Evolutionary conservation across 2,329 filamentous ascomycete species (phyloP).

Genomic region (Neonectria neomacrospora): DNA sequence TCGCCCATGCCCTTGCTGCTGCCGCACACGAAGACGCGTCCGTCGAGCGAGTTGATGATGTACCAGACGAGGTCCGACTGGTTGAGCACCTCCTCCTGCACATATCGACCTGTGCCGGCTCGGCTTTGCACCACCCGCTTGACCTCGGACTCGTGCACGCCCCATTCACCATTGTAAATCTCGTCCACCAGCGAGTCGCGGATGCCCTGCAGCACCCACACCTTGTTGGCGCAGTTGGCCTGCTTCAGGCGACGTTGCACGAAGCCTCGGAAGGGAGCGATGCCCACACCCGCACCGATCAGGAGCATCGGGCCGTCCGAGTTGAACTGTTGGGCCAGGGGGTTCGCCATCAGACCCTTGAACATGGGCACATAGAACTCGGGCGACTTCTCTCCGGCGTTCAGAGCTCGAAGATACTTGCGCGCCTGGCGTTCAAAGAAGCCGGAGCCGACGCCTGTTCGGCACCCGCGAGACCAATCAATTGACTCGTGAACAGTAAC

Average conservation of each 20-base stretch:
- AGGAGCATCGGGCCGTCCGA: slow-evolving; percentile 97
- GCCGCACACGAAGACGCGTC: slow-evolving; percentile 95
- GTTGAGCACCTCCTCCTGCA: slow-evolving; percentile 91
- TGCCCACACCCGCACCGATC: slow-evolving; percentile 95
- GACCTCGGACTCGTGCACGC: slow-evolving; percentile 87
- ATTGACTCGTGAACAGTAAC: slow-evolving; percentile 91
- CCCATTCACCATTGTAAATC: slow-evolving; percentile 96
- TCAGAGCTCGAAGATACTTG: slow-evolving; percentile 75
- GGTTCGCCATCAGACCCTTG: slow-evolving; percentile 97
- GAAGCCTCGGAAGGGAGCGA: slow-evolving; percentile 97
- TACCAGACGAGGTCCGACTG: slow-evolving; percentile 99
- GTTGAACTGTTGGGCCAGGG: slow-evolving; percentile 89
- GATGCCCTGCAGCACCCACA: slow-evolving; percentile 94
- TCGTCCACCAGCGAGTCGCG: slow-evolving; percentile 96
- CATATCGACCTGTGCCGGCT: slow-evolving; percentile 84
- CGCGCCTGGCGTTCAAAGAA: slow-evolving; percentile 90
- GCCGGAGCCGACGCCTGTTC: slow-evolving; percentile 90
- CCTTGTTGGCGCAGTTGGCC: slow-evolving; percentile 96
- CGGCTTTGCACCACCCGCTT: slow-evolving; percentile 84
- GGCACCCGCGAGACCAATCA: slow-evolving; percentile 77
- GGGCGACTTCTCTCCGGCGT: slow-evolving; percentile 63
- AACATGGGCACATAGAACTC: slow-evolving; percentile 94
- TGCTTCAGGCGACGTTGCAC: slow-evolving; percentile 94
- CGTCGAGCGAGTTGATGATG: slow-evolving; percentile 95
- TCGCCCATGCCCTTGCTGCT: slow-evolving; percentile 98